These are phyloP conservation scores for Diutina sp. DNA, from an alignment of 1,139 yeast genomes.

Conservation along the genomic window DNA sequence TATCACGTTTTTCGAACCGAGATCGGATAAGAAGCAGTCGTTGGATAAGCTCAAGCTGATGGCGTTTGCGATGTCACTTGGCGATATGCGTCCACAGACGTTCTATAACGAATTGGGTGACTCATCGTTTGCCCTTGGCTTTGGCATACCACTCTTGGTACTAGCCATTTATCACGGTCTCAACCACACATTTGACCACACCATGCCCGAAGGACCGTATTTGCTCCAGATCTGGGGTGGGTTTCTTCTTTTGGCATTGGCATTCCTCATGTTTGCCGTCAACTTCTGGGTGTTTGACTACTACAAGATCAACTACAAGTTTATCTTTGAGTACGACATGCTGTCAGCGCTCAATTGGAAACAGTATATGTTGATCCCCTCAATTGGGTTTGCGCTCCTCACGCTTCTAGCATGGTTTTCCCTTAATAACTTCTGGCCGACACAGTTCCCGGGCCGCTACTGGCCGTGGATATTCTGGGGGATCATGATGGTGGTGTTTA, in stretches of 20 bases:
- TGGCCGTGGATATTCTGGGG: slow-evolving; percentile 78
- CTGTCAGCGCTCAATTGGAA: slow-evolving; percentile 55
- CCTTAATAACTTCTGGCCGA: slow-evolving; percentile 58
- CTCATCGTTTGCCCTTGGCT: slow-evolving; percentile 59
- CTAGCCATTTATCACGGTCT: slow-evolving; percentile 42
- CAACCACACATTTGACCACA: slow-evolving; percentile 19
- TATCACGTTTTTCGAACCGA: slow-evolving; percentile 50
- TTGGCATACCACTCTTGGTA: slow-evolving; percentile 50
- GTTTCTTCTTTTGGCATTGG: slow-evolving; percentile 50
- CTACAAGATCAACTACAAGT: slow-evolving; percentile 75
- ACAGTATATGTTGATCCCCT: slow-evolving; percentile 53
- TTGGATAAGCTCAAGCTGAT: slow-evolving; percentile 54
- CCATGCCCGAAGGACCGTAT: slow-evolving; percentile 39
- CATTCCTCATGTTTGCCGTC: slow-evolving; percentile 50
- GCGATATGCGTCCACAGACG: slow-evolving; percentile 15
- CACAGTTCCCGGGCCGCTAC: slow-evolving; percentile 46
- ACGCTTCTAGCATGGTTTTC: slow-evolving; percentile 65
- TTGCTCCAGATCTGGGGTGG: slow-evolving; percentile 90
- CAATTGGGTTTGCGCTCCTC: slow-evolving; percentile 42
- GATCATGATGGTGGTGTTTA: slow-evolving; percentile 29
- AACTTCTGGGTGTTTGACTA: slow-evolving; percentile 64
- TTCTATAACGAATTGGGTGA: slow-evolving; percentile 34
- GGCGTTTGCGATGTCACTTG: slow-evolving; percentile 26
- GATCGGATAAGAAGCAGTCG: slow-evolving; percentile 56
- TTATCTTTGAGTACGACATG: slow-evolving; percentile 80